Conservation (phyloP, 2,329 filamentous ascomycete genomes). For the Ophiostoma sp. region DNA sequence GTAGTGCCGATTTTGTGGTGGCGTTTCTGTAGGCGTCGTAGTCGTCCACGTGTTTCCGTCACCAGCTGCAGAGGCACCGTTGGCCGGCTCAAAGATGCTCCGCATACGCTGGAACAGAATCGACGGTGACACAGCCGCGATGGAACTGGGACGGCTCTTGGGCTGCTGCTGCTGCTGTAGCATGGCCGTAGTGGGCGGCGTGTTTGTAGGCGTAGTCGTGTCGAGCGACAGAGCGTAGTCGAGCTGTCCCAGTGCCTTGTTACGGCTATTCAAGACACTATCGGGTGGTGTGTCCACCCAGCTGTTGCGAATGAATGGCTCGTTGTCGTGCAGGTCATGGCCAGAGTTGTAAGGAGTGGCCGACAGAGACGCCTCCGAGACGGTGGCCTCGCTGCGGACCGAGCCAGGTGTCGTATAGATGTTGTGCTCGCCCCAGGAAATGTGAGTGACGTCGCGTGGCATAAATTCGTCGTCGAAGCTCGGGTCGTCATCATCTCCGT, state of each 20-base stretch:
- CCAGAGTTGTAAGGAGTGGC: neutral
- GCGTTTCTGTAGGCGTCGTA: slow-evolving; percentile 4
- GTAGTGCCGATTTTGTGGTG: neutral
- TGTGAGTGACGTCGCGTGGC: slow-evolving; percentile 33
- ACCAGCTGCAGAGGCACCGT: slow-evolving; percentile 8
- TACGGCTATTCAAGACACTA: slow-evolving; percentile 17
- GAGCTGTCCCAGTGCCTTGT: slow-evolving; percentile 26
- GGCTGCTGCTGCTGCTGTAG: slow-evolving; percentile 5
- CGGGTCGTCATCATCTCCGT: slow-evolving; percentile 18
- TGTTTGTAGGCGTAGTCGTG: slow-evolving; percentile 17
- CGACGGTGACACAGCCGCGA: slow-evolving; percentile 26
- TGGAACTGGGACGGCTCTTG: slow-evolving; percentile 22
- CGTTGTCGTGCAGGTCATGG: slow-evolving; percentile 29
- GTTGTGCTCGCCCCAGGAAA: slow-evolving; percentile 32
- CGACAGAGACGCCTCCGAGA: slow-evolving; percentile 28
- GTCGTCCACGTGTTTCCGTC: neutral
- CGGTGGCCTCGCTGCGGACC: slow-evolving; percentile 34
- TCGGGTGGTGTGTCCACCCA: slow-evolving; percentile 27
- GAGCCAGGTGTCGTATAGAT: slow-evolving; percentile 34
- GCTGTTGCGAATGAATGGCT: slow-evolving; percentile 34
- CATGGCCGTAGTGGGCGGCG: slow-evolving; percentile 26
- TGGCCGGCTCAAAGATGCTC: slow-evolving; percentile 37
- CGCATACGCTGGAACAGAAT: slow-evolving; percentile 39
- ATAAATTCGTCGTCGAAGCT: slow-evolving; percentile 26
- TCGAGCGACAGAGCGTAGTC: slow-evolving; percentile 17